A percentile compares a stretch with the other conserved stretches of the same genome.
These are phyloP conservation scores for Chaetothyriales sp. DNA, from an alignment of 2,329 filamentous ascomycete species.

Conservation along the genomic window DNA sequence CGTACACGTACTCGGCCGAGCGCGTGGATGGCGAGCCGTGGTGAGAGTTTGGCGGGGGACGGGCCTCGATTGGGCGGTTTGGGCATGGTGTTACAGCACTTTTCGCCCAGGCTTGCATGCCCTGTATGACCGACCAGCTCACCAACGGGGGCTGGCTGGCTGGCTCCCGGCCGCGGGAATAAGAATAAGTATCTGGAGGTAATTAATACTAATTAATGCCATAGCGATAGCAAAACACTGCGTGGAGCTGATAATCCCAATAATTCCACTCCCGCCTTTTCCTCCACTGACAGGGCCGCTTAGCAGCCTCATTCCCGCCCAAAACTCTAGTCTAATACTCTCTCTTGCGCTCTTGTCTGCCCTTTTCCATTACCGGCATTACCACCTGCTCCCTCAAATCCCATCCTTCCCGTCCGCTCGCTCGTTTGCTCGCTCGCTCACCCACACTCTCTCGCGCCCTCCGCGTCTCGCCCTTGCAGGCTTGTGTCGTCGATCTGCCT, in stretches of 20 bases:
- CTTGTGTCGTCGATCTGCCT: slow-evolving; percentile 2
- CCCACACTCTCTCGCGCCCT: no score
- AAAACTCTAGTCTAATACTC: background rate
- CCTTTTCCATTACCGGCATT: slow-evolving; percentile 7
- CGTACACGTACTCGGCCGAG: no score
- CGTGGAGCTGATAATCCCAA: background rate
- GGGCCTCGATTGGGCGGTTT: background rate
- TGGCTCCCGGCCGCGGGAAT: background rate
- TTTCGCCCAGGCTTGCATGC: background rate
- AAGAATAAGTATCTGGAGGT: background rate
- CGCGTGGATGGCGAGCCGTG: background rate
- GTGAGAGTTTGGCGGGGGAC: background rate
- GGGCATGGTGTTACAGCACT: background rate
- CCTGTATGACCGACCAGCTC: background rate
- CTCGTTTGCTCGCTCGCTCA: background rate
- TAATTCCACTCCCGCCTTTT: background rate
- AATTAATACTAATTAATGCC: background rate
- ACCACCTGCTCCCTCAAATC: slow-evolving; percentile 4
- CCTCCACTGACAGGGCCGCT: background rate
- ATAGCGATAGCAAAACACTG: background rate
- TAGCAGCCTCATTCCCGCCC: background rate
- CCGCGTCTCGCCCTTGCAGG: background rate
- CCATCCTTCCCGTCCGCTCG: background rate
- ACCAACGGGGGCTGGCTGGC: background rate
- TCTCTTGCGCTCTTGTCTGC: background rate